Evolutionary conservation across 306 rosid genomes (phyloP).

Genomic region (Acmispon strigosus): DNA sequence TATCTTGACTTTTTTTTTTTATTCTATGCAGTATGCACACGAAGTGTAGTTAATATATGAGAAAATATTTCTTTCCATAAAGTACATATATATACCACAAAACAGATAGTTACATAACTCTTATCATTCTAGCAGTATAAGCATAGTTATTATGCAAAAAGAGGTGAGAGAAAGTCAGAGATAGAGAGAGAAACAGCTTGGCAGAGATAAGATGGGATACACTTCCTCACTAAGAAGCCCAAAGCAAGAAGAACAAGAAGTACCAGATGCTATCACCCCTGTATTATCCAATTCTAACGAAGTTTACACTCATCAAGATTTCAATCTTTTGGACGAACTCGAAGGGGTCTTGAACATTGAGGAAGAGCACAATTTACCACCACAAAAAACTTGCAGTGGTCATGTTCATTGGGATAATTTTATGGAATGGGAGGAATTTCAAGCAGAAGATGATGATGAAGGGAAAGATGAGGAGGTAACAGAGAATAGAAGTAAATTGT

Average conservation of each 20-base stretch:
- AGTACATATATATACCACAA: too few relatives aligned
- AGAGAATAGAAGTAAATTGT: constrained; percentile 6
- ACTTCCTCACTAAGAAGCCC: constrained; percentile 36
- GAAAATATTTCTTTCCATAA: too few relatives aligned
- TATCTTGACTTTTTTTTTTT: too few relatives aligned
- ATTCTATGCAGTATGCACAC: too few relatives aligned
- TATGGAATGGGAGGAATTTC: constrained; percentile 54
- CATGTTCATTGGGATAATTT: constrained; percentile 50
- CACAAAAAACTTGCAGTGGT: not conserved
- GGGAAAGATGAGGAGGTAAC: not conserved
- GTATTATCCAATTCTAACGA: not conserved
- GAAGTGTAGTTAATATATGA: too few relatives aligned
- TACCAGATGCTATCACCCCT: constrained; percentile 31
- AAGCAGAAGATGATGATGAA: constrained; percentile 5
- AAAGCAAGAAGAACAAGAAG: constrained; percentile 63
- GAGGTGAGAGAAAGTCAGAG: not conserved
- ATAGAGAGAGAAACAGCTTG: constrained; percentile 2
- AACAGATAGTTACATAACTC: not conserved
- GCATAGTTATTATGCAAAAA: constrained; percentile 19
- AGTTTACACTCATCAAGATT: constrained; percentile 24
- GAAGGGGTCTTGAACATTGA: constrained; percentile 40
- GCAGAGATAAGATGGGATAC: constrained; percentile 31
- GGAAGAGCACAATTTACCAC: constrained; percentile 1
- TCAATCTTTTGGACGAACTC: constrained; percentile 40
- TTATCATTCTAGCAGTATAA: not conserved